phyloP scores from a whole-genome alignment of 2,329 filamentous ascomycete species.

The Monilinia fructigena region DNA sequence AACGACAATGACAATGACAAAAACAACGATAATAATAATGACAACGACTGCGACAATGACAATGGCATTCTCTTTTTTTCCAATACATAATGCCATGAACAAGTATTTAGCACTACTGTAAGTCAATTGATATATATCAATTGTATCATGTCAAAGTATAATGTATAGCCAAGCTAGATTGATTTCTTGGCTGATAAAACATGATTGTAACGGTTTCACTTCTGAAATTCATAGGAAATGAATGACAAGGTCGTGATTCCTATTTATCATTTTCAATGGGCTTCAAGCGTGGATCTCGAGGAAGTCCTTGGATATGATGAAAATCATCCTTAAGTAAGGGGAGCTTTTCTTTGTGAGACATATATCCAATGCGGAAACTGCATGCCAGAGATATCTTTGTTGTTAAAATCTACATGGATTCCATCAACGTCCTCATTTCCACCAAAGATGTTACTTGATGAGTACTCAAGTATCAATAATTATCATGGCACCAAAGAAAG shows the following conservation, averaged over 20 bases:
- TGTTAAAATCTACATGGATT: neutral
- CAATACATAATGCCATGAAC: neutral
- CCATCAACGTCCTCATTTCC: neutral
- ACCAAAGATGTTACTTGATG: neutral
- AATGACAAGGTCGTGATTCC: neutral
- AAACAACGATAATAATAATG: no score
- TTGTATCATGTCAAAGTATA: neutral
- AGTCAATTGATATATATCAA: neutral
- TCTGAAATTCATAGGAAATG: neutral
- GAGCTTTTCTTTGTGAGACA: constrained; percentile 19
- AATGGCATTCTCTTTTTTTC: neutral
- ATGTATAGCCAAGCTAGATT: neutral
- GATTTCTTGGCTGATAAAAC: neutral
- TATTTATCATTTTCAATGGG: neutral
- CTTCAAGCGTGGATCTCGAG: constrained; percentile 1
- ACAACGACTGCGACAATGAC: neutral
- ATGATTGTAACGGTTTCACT: neutral
- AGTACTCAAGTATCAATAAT: neutral
- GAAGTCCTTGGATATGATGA: neutral
- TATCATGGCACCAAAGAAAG: constrained; percentile 12
- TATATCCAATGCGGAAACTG: constrained; percentile 6
- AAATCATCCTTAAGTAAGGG: neutral
- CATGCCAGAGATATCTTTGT: constrained; percentile 22
- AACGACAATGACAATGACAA: neutral
- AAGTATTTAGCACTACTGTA: neutral